Evolutionary conservation across 176 grass and related monocot species (phyloP).

Genomic region (Pontederia paniculata): DNA sequence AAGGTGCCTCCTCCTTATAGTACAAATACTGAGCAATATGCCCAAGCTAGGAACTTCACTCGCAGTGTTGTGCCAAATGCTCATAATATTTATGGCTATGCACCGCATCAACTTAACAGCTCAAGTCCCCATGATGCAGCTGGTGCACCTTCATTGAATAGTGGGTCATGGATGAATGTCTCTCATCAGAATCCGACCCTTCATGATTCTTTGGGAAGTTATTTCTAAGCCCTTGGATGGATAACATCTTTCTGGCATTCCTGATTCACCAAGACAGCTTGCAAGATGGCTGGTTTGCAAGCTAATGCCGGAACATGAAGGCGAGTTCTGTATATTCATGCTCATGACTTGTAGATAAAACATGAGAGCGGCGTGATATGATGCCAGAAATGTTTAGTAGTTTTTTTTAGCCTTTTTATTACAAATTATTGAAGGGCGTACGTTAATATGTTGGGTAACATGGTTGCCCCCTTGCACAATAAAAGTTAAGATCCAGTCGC

Average conservation of each 20-base stretch:
- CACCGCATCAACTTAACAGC: constrained; percentile 13
- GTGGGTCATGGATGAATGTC: constrained; percentile 31
- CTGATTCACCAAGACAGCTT: constrained; percentile 10
- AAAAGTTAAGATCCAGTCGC: neutral
- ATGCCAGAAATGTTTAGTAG: neutral
- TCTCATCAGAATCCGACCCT: constrained; percentile 31
- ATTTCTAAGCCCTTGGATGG: constrained; percentile 28
- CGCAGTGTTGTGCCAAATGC: neutral
- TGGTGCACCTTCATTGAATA: constrained; percentile 22
- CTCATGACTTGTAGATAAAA: neutral
- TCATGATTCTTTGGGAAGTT: constrained; percentile 21
- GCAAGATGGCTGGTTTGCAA: neutral
- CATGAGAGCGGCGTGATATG: neutral
- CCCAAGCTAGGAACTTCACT: constrained; percentile 24
- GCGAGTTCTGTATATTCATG: neutral
- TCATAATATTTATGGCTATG: constrained; percentile 20
- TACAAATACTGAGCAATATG: constrained; percentile 17
- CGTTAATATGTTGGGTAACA: neutral
- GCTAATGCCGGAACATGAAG: neutral
- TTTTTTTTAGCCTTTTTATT: neutral
- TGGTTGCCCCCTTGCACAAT: neutral
- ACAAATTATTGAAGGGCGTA: neutral
- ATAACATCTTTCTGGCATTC: constrained; percentile 11
- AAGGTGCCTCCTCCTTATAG: constrained; percentile 14
- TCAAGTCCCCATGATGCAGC: constrained; percentile 11